These are phyloP conservation scores for Mercurialis annua DNA, from an alignment of 345 rosid genomes.

Conservation along the genomic window DNA sequence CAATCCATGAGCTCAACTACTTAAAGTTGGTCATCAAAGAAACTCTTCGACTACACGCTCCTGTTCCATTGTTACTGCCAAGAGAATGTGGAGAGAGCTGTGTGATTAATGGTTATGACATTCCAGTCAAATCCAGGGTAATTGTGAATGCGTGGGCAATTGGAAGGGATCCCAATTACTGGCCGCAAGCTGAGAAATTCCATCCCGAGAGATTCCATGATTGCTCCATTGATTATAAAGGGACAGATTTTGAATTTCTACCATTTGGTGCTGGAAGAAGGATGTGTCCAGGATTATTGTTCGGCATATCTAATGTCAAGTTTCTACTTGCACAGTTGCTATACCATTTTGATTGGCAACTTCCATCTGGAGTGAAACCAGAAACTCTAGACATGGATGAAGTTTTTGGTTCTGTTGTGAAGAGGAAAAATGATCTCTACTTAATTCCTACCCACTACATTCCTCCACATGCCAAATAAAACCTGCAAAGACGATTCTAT, in stretches of 20 bases:
- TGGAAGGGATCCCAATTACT: conserved; percentile 8
- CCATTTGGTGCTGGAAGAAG: conserved; percentile 10
- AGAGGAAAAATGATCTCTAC: conserved; percentile 5
- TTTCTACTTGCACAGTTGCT: conserved; percentile 9
- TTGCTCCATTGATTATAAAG: neutral
- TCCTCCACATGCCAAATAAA: neutral
- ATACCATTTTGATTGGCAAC: conserved; percentile 14
- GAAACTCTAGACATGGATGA: conserved; percentile 12
- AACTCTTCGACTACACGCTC: conserved; percentile 10
- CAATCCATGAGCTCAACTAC: neutral
- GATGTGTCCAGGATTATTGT: neutral
- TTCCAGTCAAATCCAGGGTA: conserved; percentile 5
- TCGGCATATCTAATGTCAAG: conserved; percentile 3
- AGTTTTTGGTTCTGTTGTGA: neutral
- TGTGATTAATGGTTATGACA: neutral
- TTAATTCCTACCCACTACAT: neutral
- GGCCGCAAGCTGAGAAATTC: conserved; percentile 5
- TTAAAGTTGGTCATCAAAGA: conserved; percentile 3
- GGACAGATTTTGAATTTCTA: conserved; percentile 2
- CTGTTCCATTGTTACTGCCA: neutral
- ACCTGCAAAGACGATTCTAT: too few species aligned
- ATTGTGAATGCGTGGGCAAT: neutral
- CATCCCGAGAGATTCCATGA: conserved; percentile 1
- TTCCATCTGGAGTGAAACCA: neutral
- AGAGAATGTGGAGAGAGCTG: conserved; percentile 4